Base-by-base conservation (phyloP, 306 rosid species). In the Ormosia semicastrata region DNA sequence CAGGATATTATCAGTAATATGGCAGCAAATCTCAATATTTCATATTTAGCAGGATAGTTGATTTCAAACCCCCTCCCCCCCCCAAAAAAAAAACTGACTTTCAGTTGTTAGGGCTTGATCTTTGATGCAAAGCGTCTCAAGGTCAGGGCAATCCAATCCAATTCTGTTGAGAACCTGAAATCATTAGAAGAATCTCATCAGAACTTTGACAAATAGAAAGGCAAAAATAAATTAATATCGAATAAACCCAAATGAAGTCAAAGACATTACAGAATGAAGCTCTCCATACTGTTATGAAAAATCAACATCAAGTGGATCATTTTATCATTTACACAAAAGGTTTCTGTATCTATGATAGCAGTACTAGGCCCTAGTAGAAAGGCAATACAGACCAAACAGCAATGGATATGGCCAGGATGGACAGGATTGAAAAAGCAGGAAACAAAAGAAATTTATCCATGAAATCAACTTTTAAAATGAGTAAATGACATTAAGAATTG, bases 141-240 rank as follows among this genome's bases (percentile, higher is more conserved):
- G 88, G 88, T 95, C 93, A 8, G 95, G 92, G 88, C 98, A 95
- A 86, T 86, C 93, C 86, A 95, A 81, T 85, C 93, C 86, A 65
- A 86, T 80, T 67, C 87, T 91, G 77, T 79, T 84, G 53, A 95
- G 92, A 71, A 93, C 98, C 99, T 95, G 93, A 85, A 89, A 89
- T 8, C 82, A 79, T 70, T 40, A 17, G 33, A 73, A 72, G 66
- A 80, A 60, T 65, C 77, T 49, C 59, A 82, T 82, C n/a, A 63
- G 49, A 83, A 78, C 13, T 78, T 53, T 82, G 58, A 66, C 36
- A 79, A 62, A 78, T 64, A 29, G 54, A 5, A 57, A 64, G 29
- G 47, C 10, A 62, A 67, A 47, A 39, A 36, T 12, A 30, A 40
- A 7, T 46, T 44, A 44, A 77, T 74, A 14, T 50, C n/a, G 12